These are phyloP conservation scores for Mucor indicus DNA, from an alignment of 371 early-diverging fungal genomes.

Conservation along the genomic window DNA sequence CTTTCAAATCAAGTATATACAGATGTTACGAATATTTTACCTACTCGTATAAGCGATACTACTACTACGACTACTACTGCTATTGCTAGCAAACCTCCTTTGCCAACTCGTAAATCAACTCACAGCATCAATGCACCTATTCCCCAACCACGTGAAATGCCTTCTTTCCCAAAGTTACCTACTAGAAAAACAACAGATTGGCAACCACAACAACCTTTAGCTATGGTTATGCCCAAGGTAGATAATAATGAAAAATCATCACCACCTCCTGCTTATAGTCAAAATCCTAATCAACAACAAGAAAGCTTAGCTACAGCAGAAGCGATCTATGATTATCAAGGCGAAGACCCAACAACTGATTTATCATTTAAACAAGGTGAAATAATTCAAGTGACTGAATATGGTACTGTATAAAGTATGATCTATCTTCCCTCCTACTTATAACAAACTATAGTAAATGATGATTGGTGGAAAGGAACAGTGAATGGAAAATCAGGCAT, in stretches of 20 bases:
- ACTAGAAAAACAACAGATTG: conserved; percentile 25
- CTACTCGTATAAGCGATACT: conserved; percentile 6
- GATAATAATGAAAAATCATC: conserved; percentile 6
- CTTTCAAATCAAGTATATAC: conserved; percentile 31
- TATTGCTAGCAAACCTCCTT: conserved; percentile 23
- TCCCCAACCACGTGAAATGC: conserved; percentile 20
- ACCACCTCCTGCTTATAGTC: conserved; percentile 32
- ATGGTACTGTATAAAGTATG: conserved; percentile 26
- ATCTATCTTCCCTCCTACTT: not conserved
- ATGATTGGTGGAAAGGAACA: conserved; percentile 51
- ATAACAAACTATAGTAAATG: conserved; percentile 37
- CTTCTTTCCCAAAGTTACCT: conserved; percentile 33
- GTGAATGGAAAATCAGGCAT: conserved; percentile 43
- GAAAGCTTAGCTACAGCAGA: conserved; percentile 28
- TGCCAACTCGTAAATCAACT: conserved; percentile 41
- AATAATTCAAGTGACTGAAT: conserved; percentile 48
- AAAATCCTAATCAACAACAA: conserved; percentile 2
- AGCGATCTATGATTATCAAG: conserved; percentile 45
- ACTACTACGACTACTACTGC: conserved; percentile 1
- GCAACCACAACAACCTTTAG: conserved; percentile 7
- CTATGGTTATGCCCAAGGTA: not conserved
- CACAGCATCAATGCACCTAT: conserved; percentile 1
- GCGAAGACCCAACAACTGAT: conserved; percentile 47
- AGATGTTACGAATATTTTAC: conserved; percentile 34
- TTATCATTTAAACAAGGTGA: conserved; percentile 50